Evolutionary conservation across 805 yeast species (phyloP).

Genomic region (Lipomyces starkeyi): DNA sequence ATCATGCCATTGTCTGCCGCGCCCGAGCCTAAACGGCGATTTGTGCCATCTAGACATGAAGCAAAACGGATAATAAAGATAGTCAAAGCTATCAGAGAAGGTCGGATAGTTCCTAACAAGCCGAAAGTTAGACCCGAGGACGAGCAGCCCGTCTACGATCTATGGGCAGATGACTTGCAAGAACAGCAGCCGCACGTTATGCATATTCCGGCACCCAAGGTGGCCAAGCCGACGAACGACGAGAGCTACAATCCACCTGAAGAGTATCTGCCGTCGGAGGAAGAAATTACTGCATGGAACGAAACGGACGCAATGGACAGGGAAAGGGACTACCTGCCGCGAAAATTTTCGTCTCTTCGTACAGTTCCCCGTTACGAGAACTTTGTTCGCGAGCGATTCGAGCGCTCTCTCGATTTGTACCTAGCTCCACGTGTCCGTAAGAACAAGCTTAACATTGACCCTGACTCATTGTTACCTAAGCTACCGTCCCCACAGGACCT

Average conservation of each 20-base stretch:
- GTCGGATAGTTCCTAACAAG: conserved; percentile 82
- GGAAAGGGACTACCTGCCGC: conserved; percentile 78
- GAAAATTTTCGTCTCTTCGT: conserved; percentile 79
- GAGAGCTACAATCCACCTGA: conserved; percentile 98
- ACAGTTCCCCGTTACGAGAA: conserved; percentile 93
- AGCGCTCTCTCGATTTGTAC: conserved; percentile 90
- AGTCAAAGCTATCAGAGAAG: conserved; percentile 95
- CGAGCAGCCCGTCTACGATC: conserved; percentile 59
- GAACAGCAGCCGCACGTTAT: conserved; percentile 70
- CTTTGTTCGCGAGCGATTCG: conserved; percentile 86
- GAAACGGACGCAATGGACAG: conserved; percentile 75
- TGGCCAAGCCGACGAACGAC: conserved; percentile 95
- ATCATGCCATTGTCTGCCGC: conserved; percentile 89
- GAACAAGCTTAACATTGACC: conserved; percentile 89
- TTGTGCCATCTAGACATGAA: conserved; percentile 95
- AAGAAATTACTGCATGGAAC: conserved; percentile 76
- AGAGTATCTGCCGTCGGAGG: conserved; percentile 82
- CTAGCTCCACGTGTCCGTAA: conserved; percentile 95
- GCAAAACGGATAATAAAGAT: conserved; percentile 96
- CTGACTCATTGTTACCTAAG: conserved; percentile 93
- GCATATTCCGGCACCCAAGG: conserved; percentile 93
- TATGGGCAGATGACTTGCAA: conserved; percentile 79
- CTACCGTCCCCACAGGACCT: conserved; percentile 96
- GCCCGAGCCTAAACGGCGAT: conserved; percentile 97
- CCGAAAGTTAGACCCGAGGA: conserved; percentile 58